Base-by-base conservation (phyloP, 495 filamentous ascomycete species). In the Pyrenula massariospora region DNA sequence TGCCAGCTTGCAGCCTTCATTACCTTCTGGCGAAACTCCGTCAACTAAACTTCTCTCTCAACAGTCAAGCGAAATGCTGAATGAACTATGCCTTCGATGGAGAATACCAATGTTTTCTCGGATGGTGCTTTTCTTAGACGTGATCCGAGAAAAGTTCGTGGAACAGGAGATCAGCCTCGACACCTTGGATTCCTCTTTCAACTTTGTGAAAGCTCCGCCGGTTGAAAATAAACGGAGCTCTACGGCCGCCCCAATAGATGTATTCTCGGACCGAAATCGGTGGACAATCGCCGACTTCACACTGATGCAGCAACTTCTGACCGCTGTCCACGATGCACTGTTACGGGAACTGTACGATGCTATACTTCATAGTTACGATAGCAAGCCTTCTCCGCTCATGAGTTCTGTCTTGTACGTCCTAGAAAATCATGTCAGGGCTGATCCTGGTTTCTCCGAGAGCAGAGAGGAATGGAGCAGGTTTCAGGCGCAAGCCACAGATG, bases 31-130 rank as follows among this genome's bases (percentile, higher is more conserved):
- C 22, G 83, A 78, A 19, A 75, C 62, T 53, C 77, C 69, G 52
- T 73, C 84, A 10, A 73, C 82, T 60, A 82, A 79, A 49, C 71
- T 92, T 21, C 73, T 99, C 12, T 93, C 91, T 0, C 89, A 89
- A 58, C 79, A 88, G 51, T 93, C 90, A 1, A 77, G 78, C 11
- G 89, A 96, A 54, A 73, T 99, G 57, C 70, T 97, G 55, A 85
- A 85, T 62, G 92, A 97, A 63, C 77, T 95, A 48, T 87, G 83
- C 62, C 70, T 89, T 60, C 84, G 91, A 58, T 99, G 94, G 94
- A 84, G 94, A 22, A 81, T 99, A 58, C 92, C 93, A 20, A 80
- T 82, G 52, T 89, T 86, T 65, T 89, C 90, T 31, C 78, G 89
- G 52, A 73, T 91, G 55, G 80, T 91, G 1, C 72, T 94, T 10